Evolutionary conservation across 257 asterid genomes (phyloP).

Genomic region (Avicennia marina): DNA sequence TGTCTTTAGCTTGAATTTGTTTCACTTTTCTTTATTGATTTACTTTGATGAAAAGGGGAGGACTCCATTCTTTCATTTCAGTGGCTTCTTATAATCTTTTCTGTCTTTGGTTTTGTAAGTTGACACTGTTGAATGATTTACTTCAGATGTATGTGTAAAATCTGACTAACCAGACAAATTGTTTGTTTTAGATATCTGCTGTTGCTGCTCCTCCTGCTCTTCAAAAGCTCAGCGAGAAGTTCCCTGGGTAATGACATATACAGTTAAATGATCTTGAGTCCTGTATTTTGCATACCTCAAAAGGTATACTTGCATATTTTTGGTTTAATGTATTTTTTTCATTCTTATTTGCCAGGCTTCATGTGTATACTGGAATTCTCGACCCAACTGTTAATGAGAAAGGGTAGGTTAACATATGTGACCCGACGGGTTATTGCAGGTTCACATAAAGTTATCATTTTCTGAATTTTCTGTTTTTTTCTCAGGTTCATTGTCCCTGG

Average conservation of each 20-base stretch:
- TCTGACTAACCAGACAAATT: slow-evolving; percentile 12
- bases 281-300: slow-evolving; percentile 2
- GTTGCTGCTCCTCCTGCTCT: slow-evolving; percentile 97
- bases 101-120: too few species aligned
- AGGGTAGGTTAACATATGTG: slow-evolving; percentile 46
- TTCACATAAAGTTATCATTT: not conserved
- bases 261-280: not conserved
- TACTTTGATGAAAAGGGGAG: too few species aligned
- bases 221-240: slow-evolving; percentile 66
- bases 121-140: too few species aligned
- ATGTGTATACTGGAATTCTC: slow-evolving; percentile 80
- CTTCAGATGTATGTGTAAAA: too few species aligned
- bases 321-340: not conserved
- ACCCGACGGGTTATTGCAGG: slow-evolving; percentile 5
- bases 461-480: slow-evolving; percentile 18
- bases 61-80: too few species aligned
- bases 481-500: slow-evolving; percentile 93
- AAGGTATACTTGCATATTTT: too few species aligned
- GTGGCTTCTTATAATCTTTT: too few species aligned
- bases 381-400: slow-evolving; percentile 76
- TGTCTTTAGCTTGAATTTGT: too few species aligned
- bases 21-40: too few species aligned
- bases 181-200: slow-evolving; percentile 58
- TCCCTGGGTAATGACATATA: slow-evolving; percentile 44
- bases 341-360: slow-evolving; percentile 58